Evolutionary conservation across 169 alveolate genomes (phyloP).

Genomic region (Plasmodium gonderi): DNA sequence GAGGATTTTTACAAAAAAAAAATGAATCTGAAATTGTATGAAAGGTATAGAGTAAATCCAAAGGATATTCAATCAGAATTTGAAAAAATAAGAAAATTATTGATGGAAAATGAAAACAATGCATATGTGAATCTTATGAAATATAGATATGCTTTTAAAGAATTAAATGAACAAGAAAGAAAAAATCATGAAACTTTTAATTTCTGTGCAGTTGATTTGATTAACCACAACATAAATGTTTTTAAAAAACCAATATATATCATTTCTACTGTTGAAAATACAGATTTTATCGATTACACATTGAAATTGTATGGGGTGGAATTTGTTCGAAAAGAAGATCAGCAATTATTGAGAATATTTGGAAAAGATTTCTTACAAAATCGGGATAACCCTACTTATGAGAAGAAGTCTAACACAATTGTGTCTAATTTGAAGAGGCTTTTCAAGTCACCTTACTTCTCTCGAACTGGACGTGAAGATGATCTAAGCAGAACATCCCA

Average conservation of each 20-base stretch:
- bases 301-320: conserved; percentile 29
- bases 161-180: conserved; percentile 33
- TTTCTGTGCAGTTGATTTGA: conserved; percentile 17
- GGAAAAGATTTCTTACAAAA: background rate
- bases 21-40: conserved; percentile 39
- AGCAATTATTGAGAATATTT: conserved; percentile 21
- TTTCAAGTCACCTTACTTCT: background rate
- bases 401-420: background rate
- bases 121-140: conserved; percentile 29
- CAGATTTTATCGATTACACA: conserved; percentile 17
- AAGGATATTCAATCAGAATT: background rate
- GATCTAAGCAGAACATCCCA: background rate
- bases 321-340: background rate
- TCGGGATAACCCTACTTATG: background rate
- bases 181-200: conserved; percentile 50
- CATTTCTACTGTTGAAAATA: conserved; percentile 22
- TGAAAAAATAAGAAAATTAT: conserved; percentile 18
- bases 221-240: conserved; percentile 39
- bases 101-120: background rate
- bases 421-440: background rate
- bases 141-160: conserved; percentile 24
- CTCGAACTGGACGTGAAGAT: background rate
- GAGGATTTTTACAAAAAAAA: conserved; percentile 37
- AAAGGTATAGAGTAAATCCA: conserved; percentile 9
- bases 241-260: conserved; percentile 57